Evolutionary conservation across 176 grass and related monocot species (phyloP).

Genomic region (Aegilops longissima): DNA sequence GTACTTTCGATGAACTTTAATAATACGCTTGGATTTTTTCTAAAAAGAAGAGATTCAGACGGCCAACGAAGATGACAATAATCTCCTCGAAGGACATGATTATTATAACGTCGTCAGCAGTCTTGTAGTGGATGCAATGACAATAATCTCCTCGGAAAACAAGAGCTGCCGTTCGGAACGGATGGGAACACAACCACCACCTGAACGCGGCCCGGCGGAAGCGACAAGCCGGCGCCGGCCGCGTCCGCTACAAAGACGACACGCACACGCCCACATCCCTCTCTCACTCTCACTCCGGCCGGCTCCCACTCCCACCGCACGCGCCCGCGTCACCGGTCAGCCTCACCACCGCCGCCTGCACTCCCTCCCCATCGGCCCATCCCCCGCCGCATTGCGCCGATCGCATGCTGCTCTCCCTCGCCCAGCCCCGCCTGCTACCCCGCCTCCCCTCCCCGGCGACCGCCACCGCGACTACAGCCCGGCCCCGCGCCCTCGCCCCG

Average conservation of each 20-base stretch:
- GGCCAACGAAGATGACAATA: too few relatives aligned
- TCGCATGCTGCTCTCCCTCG: constrained; percentile 18
- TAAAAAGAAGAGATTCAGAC: too few relatives aligned
- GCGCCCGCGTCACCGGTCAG: not conserved
- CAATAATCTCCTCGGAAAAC: not conserved
- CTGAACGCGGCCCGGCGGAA: not conserved
- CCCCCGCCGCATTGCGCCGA: not conserved
- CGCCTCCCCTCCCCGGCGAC: not conserved
- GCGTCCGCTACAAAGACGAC: constrained; percentile 11
- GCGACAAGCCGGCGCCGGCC: constrained; percentile 22
- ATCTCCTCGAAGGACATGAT: too few relatives aligned
- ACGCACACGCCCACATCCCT: not conserved
- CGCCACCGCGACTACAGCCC: not conserved
- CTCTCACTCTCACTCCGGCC: not conserved
- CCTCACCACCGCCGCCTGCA: not conserved
- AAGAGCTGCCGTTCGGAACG: not conserved
- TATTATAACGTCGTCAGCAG: too few relatives aligned
- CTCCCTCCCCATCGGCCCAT: not conserved
- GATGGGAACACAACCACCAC: too few relatives aligned
- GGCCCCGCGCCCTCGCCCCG: not conserved
- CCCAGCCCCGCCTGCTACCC: not conserved
- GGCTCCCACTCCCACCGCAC: not conserved
- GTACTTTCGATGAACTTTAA: too few relatives aligned
- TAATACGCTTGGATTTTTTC: too few relatives aligned
- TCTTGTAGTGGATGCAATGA: too few relatives aligned